Evolutionary conservation across 345 rosid species (phyloP), one percentile per base, ranked within the genome.

Genomic region (sweet orange (Citrus sinensis)): DNA sequence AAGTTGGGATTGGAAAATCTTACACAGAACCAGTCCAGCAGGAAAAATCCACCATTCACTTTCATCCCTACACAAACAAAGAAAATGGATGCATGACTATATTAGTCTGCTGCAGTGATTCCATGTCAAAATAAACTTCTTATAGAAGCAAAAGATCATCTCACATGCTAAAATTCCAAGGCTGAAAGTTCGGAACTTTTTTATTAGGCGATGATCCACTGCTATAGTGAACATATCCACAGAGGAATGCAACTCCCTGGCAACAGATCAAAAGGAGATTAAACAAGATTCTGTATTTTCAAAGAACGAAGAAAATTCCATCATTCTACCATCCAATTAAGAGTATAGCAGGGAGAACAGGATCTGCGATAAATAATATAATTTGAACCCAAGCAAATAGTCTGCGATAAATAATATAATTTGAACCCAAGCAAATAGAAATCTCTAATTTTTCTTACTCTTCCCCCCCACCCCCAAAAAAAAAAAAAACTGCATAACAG

Each of bases 21-120:
- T 96, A 87, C 98, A 96, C 37, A 92, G 71, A 67, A 96, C 98
- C 79, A 96, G 85, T 68, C 92, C 97, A 32, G 88, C 98, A 25
- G 99, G 99, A 81, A 96, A 94, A 78, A 96, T 87, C 99, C 99
- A 94, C 98, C 99, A 92, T 81, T 94, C 99, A 79, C 97, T 93
- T 81, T 96, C 99, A 82, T 95, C 98, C 97, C 99, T 96, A 94
- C 90, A 85, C 60, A 79, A 74, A 78, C 67, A 54, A 61, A 3
- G 74, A 13, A 81, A 59, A 66, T 22, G 22, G 19, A 59, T 37
- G 9, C 34, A 46, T 42, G 74, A 75, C 77, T 30, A 55, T 40
- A 78, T 78, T 71, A 78, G 65, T 22, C 27, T 22, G 13, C 13
- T 2, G 30, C 1, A 29, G 16, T 29, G 32, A 66, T 27, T 67